Base-by-base conservation (phyloP, 257 asterid species). In the Solanum paucissectum region DNA sequence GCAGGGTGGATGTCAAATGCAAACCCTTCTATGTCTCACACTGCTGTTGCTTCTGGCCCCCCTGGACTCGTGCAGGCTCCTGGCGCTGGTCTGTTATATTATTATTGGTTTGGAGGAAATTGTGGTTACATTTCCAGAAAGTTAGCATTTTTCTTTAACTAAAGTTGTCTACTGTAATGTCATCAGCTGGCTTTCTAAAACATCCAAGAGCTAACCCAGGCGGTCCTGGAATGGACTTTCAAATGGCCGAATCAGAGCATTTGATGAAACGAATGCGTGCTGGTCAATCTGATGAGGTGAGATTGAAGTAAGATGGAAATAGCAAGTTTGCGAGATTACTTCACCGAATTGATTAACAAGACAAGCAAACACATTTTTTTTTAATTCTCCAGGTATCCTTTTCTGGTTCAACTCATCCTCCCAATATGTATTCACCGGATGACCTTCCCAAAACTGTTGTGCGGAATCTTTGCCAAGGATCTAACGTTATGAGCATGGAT, bases 401-500 rank as follows among this genome's bases (percentile, higher is more conserved):
- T 92, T 94, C 99, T 87, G 98, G 98, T 87, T 89, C 98, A 13
- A 91, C 95, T 87, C 98, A 96, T 91, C 94, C 94, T 52, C 90
- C 96, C 36, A 93, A 92, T 90, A 89, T 90, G 81, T 93, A 91
- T 92, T 95, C 99, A 83, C 94, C 94, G 58, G 99, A 97, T 90
- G 99, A 97, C 92, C 98, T 97, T 88, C 99, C 99, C 55, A 97
- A 94, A 94, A 91, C 93, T 89, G 98, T 94, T 87, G 90, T 92
- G 73, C 94, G 99, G 83, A 96, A 93, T 83, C 96, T 97, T 88
- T 95, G 94, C 90, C 99, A 97, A 90, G 99, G 99, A 85, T 95
- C 99, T 83, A 95, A 94, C 89, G 98, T 95, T 87, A 95, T 95
- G 99, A 95, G 99, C 95, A 92, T 97, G 98, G 99, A 97, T 90